phyloP scores from a whole-genome alignment of 345 rosid genomes.

The Hibiscus syriacus region DNA sequence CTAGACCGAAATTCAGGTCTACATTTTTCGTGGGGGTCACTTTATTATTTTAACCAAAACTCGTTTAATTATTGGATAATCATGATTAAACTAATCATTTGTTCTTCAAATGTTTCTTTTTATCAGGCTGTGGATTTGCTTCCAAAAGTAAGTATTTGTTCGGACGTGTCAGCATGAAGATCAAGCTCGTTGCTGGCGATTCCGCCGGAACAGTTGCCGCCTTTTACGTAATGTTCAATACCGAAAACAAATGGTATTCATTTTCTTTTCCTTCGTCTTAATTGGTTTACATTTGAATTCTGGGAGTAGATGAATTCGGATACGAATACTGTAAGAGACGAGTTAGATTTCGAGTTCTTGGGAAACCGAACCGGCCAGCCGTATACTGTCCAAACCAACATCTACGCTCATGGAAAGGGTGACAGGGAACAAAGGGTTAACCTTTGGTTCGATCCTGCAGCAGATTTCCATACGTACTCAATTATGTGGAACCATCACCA shows the following conservation, averaged over 20 bases:
- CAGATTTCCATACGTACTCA: slow-evolving; percentile 61
- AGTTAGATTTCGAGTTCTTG: slow-evolving; percentile 85
- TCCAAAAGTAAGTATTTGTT: not conserved
- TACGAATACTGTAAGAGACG: slow-evolving; percentile 58
- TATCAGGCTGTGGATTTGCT: not conserved
- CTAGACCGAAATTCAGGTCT: not conserved
- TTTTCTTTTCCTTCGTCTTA: not conserved
- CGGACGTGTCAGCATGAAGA: not conserved
- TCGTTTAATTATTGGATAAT: not conserved
- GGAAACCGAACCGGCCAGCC: slow-evolving; percentile 90
- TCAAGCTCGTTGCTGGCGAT: not conserved
- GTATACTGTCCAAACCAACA: slow-evolving; percentile 85
- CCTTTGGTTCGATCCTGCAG: slow-evolving; percentile 91
- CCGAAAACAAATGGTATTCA: no score
- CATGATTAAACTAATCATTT: not conserved
- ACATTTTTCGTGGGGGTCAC: not conserved
- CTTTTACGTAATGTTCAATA: not conserved
- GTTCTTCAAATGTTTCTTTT: not conserved
- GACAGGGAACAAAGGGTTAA: slow-evolving; percentile 85
- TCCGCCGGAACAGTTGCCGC: not conserved
- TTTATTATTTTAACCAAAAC: not conserved
- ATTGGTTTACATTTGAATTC: not conserved
- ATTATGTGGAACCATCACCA: slow-evolving; percentile 69
- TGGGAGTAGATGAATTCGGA: slow-evolving; percentile 67
- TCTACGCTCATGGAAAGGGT: slow-evolving; percentile 89